Evolutionary conservation across 1,284 basidiomycete species (phyloP).

Genomic region (Chiua sp.): DNA sequence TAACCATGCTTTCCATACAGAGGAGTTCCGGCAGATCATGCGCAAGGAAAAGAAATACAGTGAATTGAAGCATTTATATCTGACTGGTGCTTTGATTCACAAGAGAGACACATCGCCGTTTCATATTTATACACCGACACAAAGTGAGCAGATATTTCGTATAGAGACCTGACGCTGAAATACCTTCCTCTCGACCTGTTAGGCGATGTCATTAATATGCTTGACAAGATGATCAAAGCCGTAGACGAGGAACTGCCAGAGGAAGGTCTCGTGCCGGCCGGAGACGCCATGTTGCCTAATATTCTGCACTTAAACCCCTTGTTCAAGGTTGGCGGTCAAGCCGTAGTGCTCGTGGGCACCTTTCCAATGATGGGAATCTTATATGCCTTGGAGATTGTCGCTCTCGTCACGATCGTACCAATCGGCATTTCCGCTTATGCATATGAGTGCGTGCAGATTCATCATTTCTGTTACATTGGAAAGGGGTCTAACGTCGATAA

Average conservation of each 20-base stretch:
- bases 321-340: background rate
- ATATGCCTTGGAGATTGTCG: slow-evolving; percentile 17
- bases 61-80: slow-evolving; percentile 23
- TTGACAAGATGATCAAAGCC: too few species aligned
- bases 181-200: background rate
- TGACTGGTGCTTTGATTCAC: slow-evolving; percentile 22
- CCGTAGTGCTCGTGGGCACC: slow-evolving; percentile 6
- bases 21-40: slow-evolving; percentile 8
- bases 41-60: slow-evolving; percentile 13
- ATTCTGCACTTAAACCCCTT: slow-evolving; percentile 16
- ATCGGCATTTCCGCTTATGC: slow-evolving; percentile 14
- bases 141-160: slow-evolving; percentile 6
- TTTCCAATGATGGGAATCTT: slow-evolving; percentile 22
- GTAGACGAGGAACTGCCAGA: slow-evolving; percentile 28
- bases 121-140: slow-evolving; percentile 25
- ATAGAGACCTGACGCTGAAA: background rate
- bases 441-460: slow-evolving; percentile 21
- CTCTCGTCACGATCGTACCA: slow-evolving; percentile 6
- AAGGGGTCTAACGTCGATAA: slow-evolving; percentile 7
- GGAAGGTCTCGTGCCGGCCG: slow-evolving; percentile 25
- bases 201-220: slow-evolving; percentile 25
- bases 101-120: slow-evolving; percentile 17
- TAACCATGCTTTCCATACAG: slow-evolving; percentile 11
- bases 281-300: slow-evolving; percentile 17
- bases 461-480: too few species aligned